Evolutionary conservation across 805 yeast species (phyloP).

Genomic region (Wickerhamomyces queroliae): DNA sequence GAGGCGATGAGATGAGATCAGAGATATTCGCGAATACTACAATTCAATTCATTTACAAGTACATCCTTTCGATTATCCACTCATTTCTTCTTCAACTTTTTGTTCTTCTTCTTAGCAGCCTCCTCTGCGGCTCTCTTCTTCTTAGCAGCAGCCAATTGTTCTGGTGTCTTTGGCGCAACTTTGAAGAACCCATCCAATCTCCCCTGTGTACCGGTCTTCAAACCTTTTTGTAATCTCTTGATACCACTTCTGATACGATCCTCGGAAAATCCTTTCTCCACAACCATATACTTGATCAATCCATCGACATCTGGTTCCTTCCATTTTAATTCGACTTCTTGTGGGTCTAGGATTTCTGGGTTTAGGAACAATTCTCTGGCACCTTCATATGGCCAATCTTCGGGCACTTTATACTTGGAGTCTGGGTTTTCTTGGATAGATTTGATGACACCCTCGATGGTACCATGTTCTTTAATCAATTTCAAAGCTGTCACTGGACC

Average conservation of each 20-base stretch:
- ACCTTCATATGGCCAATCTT: conserved; percentile 87
- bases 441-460: conserved; percentile 73
- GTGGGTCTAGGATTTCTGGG: conserved; percentile 71
- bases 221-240: conserved; percentile 74
- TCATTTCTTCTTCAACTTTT: conserved; percentile 16
- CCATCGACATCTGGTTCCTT: conserved; percentile 82
- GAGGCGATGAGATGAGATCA: too few species aligned
- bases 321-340: conserved; percentile 75
- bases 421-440: conserved; percentile 42
- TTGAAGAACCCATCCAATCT: conserved; percentile 89
- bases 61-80: too few species aligned
- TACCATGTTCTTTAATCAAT: conserved; percentile 77
- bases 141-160: conserved; percentile 29
- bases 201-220: conserved; percentile 84
- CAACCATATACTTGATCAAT: conserved; percentile 74
- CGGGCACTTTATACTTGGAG: conserved; percentile 82
- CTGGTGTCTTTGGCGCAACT: conserved; percentile 49
- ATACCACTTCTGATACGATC: conserved; percentile 88
- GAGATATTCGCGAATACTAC: too few species aligned
- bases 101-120: conserved; percentile 21
- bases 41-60: too few species aligned
- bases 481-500: conserved; percentile 95
- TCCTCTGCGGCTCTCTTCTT: conserved; percentile 23
- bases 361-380: conserved; percentile 78
- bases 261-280: conserved; percentile 86